phyloP scores from a whole-genome alignment of 306 rosid species.

The Oemleria cerasiformis region DNA sequence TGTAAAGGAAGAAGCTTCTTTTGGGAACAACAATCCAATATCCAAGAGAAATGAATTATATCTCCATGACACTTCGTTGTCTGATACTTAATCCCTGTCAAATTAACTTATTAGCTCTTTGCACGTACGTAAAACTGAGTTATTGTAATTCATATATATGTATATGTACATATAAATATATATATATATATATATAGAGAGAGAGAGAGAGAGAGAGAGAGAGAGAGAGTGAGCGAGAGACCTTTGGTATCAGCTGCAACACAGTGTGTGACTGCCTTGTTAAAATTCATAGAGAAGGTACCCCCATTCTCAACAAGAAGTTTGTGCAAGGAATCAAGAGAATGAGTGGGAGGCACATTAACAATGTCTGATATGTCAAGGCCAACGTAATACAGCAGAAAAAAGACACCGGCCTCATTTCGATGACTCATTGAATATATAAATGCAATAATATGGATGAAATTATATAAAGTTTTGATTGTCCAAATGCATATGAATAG shows the following conservation, averaged over 20 bases:
- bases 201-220: slow-evolving; percentile 4
- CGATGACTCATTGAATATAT: not conserved
- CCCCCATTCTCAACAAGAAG: slow-evolving; percentile 91
- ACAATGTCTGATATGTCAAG: slow-evolving; percentile 82
- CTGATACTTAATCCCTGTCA: slow-evolving; percentile 79
- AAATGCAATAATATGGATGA: not conserved
- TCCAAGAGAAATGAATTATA: slow-evolving; percentile 76
- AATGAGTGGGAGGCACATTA: slow-evolving; percentile 72
- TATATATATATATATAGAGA: too few relatives aligned
- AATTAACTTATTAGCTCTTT: slow-evolving; percentile 5
- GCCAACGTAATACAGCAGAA: slow-evolving; percentile 27
- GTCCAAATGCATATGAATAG: not conserved
- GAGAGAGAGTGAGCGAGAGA: slow-evolving; percentile 47
- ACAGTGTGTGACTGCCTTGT: slow-evolving; percentile 79
- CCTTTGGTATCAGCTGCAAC: slow-evolving; percentile 91
- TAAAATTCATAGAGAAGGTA: slow-evolving; percentile 87
- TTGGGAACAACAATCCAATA: slow-evolving; percentile 66
- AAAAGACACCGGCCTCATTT: slow-evolving; percentile 2
- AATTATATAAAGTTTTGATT: not conserved
- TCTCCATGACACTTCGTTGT: slow-evolving; percentile 81
- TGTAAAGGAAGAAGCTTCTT: slow-evolving; percentile 62
- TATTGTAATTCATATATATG: not conserved
- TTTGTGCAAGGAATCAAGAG: slow-evolving; percentile 81
- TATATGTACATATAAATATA: too few relatives aligned
- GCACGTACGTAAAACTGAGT: not conserved